Conservation (phyloP, 1,284 basidiomycete species). For the Sanghuangporus sanghuang region DNA sequence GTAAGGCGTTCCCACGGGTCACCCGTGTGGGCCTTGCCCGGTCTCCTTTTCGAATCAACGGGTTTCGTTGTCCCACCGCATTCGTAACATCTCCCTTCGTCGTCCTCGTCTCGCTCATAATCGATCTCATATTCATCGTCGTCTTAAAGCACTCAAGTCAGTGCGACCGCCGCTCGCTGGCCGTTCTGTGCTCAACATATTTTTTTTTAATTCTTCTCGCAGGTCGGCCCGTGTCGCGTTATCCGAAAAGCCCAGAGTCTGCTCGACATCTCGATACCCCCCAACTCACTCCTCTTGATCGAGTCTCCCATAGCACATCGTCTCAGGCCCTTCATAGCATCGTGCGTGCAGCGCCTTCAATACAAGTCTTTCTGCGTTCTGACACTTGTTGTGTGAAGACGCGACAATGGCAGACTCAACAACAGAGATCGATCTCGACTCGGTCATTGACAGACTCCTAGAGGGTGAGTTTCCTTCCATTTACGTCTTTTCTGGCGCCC, state of each 20-base stretch:
- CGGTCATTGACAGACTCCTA: conserved; percentile 93
- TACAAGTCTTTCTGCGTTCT: neutral
- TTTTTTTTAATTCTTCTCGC: neutral
- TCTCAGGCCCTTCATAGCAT: neutral
- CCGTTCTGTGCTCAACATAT: neutral
- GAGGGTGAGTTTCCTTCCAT: conserved; percentile 72
- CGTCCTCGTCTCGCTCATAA: neutral
- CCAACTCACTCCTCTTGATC: neutral
- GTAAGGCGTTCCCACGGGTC: neutral
- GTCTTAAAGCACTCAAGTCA: conserved; percentile 1
- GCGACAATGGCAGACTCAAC: conserved; percentile 56
- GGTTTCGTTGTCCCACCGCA: conserved; percentile 9
- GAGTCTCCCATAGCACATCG: neutral
- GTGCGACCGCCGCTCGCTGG: neutral
- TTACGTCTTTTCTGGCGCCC: neutral
- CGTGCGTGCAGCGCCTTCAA: neutral
- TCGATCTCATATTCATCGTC: conserved; percentile 7
- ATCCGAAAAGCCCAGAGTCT: conserved; percentile 15
- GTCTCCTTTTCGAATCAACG: conserved; percentile 15
- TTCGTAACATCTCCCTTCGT: neutral
- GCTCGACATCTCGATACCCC: conserved; percentile 1
- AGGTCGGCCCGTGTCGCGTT: conserved; percentile 16
- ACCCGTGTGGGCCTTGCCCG: neutral
- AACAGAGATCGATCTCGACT: conserved; percentile 94
- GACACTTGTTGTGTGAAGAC: conserved; percentile 1